These are phyloP conservation scores for Calonectria fujianensis DNA, from an alignment of 2,329 filamentous ascomycete species.

Conservation along the genomic window DNA sequence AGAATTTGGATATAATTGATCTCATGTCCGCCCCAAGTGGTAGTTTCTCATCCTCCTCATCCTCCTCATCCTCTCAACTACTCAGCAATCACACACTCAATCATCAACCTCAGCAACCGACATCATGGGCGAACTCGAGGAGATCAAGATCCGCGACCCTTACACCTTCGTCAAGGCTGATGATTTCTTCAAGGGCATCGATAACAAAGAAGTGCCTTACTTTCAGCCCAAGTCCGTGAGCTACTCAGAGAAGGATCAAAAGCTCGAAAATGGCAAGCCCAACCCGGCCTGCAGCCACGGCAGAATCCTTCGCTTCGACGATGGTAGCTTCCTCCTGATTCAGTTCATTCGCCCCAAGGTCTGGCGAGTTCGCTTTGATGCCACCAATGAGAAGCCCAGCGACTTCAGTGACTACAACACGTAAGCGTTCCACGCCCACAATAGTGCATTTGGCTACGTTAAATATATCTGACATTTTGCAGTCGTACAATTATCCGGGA, in stretches of 20 bases:
- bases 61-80: no score
- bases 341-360: slow-evolving; percentile 14
- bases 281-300: background rate
- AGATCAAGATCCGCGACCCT: slow-evolving; percentile 1
- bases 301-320: background rate
- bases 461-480: background rate
- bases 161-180: slow-evolving; percentile 11
- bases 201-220: background rate
- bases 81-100: no score
- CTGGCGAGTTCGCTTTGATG: background rate
- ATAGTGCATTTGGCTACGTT: no score
- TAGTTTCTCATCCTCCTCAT: no score
- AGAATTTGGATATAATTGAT: no score
- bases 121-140: slow-evolving; percentile 2
- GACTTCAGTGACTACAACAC: slow-evolving; percentile 6
- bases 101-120: background rate
- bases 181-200: background rate
- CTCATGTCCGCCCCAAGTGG: no score
- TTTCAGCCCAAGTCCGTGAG: background rate
- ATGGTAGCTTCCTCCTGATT: background rate
- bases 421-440: background rate
- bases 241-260: background rate
- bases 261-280: background rate
- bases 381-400: background rate
- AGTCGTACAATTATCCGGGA: background rate